These are phyloP conservation scores for Zelonia costaricensis DNA, from an alignment of 208 protist species.

Conservation along the genomic window DNA sequence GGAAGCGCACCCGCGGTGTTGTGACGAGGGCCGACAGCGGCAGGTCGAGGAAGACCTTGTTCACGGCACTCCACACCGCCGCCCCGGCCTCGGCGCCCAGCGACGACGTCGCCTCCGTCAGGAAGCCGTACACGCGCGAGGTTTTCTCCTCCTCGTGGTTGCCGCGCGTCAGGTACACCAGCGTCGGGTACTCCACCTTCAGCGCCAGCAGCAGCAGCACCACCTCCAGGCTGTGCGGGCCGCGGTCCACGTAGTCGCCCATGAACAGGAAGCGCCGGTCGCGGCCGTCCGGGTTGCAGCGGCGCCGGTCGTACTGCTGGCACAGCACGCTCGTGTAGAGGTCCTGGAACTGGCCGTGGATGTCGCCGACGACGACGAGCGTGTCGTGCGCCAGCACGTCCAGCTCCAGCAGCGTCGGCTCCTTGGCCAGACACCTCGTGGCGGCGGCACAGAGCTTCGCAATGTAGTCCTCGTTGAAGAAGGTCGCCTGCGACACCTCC, in stretches of 20 bases:
- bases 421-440: conserved; percentile 26
- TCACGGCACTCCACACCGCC: conserved; percentile 65
- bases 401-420: conserved; percentile 24
- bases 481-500: conserved; percentile 1
- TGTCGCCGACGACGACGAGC: conserved; percentile 77
- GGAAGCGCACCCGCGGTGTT: conserved; percentile 90
- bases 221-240: conserved; percentile 43
- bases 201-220: conserved; percentile 74
- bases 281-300: conserved; percentile 11
- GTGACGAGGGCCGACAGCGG: conserved; percentile 69
- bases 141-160: conserved; percentile 85
- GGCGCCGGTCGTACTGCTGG: conserved; percentile 55
- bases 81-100: conserved; percentile 37
- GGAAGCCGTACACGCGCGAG: conserved; percentile 70
- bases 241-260: conserved; percentile 97
- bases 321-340: conserved; percentile 53
- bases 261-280: conserved; percentile 94
- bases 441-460: conserved; percentile 35
- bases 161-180: conserved; percentile 76
- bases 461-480: conserved; percentile 30
- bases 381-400: conserved; percentile 28
- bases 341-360: conserved; percentile 75
- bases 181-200: conserved; percentile 69
- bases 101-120: conserved; percentile 39
- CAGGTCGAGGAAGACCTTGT: conserved; percentile 65